Conservation (phyloP, 345 rosid species). For the Odontarrhena argentea region DNA sequence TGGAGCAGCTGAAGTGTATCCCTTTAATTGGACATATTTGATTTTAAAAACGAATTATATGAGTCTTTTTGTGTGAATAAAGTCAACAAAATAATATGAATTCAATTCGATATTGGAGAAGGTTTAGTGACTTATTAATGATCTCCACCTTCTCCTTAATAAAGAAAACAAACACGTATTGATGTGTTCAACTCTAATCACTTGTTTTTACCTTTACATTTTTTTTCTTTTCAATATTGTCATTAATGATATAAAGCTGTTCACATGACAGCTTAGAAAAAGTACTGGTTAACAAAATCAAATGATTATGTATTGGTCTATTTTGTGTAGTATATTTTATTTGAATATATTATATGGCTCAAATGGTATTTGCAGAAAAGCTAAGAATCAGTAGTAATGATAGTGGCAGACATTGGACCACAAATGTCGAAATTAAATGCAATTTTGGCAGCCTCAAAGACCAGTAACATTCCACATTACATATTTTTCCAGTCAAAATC, state of each 20-base stretch:
- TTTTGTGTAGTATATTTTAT: not conserved
- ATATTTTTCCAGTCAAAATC: constrained; percentile 53
- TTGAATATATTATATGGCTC: constrained; percentile 19
- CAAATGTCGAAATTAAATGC: constrained; percentile 29
- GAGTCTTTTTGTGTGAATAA: not conserved
- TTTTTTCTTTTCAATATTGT: constrained; percentile 6
- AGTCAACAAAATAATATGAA: not conserved
- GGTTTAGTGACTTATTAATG: not conserved
- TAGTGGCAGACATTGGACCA: constrained; percentile 41
- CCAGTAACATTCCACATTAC: constrained; percentile 40
- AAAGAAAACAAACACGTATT: constrained; percentile 31
- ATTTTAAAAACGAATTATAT: not conserved
- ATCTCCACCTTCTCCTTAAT: constrained; percentile 32
- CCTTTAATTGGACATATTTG: constrained; percentile 16
- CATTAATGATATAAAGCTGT: constrained; percentile 10
- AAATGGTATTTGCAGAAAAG: constrained; percentile 15
- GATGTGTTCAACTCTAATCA: constrained; percentile 28
- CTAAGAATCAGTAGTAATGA: constrained; percentile 24
- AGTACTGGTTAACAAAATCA: constrained; percentile 4
- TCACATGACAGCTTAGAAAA: constrained; percentile 19
- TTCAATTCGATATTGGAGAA: not conserved
- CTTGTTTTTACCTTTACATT: constrained; percentile 9
- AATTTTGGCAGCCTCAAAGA: constrained; percentile 41
- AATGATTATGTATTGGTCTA: not conserved
- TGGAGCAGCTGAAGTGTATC: constrained; percentile 24